Conservation (phyloP, 2,329 filamentous ascomycete species). For the Ophiostoma ips region DNA sequence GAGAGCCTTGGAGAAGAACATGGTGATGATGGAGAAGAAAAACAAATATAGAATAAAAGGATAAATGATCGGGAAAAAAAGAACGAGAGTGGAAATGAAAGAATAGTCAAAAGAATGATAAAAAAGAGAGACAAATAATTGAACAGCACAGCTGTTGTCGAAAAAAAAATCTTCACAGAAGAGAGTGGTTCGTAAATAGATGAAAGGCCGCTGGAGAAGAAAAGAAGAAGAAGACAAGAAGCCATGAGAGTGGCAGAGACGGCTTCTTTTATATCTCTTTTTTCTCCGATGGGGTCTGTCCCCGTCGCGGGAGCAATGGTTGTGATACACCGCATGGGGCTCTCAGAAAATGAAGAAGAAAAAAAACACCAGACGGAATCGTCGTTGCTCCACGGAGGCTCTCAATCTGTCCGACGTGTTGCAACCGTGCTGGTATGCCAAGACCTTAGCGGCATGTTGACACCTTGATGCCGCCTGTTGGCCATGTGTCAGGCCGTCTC, state of each 20-base stretch:
- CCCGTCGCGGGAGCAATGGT: background rate
- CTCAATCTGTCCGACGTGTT: background rate
- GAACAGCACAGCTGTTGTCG: constrained; percentile 13
- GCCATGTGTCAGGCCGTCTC: constrained; percentile 10
- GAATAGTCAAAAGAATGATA: background rate
- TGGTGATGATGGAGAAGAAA: constrained; percentile 14
- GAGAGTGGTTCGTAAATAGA: constrained; percentile 3
- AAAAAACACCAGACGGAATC: constrained; percentile 1
- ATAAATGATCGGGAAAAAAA: background rate
- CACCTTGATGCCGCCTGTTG: constrained; percentile 1
- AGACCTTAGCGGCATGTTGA: constrained; percentile 6
- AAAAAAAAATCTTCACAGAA: constrained; percentile 11
- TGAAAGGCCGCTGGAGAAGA: constrained; percentile 5
- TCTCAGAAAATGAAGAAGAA: too few relatives aligned
- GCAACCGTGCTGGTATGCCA: constrained; percentile 10
- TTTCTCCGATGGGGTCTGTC: too few relatives aligned
- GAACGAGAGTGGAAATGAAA: background rate
- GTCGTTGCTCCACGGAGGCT: background rate
- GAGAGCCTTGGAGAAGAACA: constrained; percentile 26
- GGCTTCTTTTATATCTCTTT: constrained; percentile 2
- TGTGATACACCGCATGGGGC: background rate
- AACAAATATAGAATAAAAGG: background rate
- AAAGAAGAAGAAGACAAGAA: background rate
- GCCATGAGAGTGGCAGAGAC: background rate
- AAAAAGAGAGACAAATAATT: constrained; percentile 5